phyloP scores from a whole-genome alignment of 78 protist genomes.

The Parvularia atlantis region DNA sequence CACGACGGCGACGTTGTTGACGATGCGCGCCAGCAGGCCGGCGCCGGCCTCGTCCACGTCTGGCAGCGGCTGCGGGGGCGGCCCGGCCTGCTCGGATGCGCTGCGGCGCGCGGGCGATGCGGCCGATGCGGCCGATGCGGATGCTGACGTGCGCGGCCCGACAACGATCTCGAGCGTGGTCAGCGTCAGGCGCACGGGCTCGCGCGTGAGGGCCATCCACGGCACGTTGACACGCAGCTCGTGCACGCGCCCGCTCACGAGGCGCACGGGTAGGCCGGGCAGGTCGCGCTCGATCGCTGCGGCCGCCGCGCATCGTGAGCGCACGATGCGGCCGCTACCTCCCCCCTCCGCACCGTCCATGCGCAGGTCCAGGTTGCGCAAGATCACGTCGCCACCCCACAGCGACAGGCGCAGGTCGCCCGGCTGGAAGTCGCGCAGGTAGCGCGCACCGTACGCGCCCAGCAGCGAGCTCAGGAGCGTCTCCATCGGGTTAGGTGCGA shows the following conservation, averaged over 20 bases:
- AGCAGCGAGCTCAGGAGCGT: background rate
- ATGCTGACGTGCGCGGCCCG: background rate
- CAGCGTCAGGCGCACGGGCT: background rate
- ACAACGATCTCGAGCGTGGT: background rate
- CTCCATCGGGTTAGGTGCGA: too few relatives aligned
- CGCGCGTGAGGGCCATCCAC: background rate
- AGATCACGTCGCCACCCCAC: background rate
- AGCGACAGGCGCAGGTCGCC: background rate
- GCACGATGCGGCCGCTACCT: too few relatives aligned
- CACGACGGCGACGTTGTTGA: background rate
- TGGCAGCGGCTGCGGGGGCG: too few relatives aligned
- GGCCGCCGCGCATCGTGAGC: too few relatives aligned
- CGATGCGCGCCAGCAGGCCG: background rate
- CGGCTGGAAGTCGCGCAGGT: background rate
- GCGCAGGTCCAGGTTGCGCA: background rate
- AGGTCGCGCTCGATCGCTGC: background rate
- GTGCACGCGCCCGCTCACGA: background rate
- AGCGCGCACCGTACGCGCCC: background rate
- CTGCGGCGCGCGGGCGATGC: too few relatives aligned
- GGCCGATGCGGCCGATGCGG: too few relatives aligned
- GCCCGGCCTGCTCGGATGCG: too few relatives aligned
- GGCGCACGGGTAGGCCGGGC: background rate
- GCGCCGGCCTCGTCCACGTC: too few relatives aligned
- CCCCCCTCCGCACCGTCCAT: too few relatives aligned
- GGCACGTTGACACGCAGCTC: background rate